These are phyloP conservation scores for Cutaneotrichosporon sp. DNA, from an alignment of 1,284 basidiomycete genomes.

Conservation along the genomic window DNA sequence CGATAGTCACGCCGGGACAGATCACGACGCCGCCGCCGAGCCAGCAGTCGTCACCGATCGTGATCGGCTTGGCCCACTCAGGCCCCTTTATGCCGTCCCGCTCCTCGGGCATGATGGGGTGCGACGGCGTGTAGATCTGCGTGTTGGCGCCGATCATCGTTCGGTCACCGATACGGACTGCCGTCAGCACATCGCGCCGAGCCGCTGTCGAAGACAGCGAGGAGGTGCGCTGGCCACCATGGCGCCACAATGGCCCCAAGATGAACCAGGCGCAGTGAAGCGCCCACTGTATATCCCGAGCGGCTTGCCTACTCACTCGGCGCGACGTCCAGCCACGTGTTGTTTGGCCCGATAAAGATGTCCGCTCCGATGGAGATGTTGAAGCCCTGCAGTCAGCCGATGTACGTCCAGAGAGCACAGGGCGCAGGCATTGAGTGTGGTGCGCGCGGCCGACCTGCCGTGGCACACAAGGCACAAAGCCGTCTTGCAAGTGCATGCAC, in stretches of 20 bases:
- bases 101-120: constrained; percentile 48
- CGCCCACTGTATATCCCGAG: background rate
- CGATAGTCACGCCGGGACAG: constrained; percentile 51
- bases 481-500: background rate
- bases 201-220: background rate
- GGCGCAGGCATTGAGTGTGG: too few species aligned
- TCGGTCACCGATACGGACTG: constrained; percentile 44
- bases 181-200: background rate
- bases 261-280: background rate
- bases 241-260: background rate
- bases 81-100: constrained; percentile 38
- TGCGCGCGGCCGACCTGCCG: too few species aligned
- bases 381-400: constrained; percentile 38
- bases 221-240: background rate
- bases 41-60: constrained; percentile 49
- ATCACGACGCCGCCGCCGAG: constrained; percentile 50
- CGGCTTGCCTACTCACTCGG: constrained; percentile 28
- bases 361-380: constrained; percentile 42
- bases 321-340: constrained; percentile 40
- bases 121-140: constrained; percentile 45
- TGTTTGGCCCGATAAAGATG: constrained; percentile 40
- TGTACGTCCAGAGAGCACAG: too few species aligned
- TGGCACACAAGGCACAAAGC: background rate
- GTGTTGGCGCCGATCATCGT: constrained; percentile 48
- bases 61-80: constrained; percentile 46